Conservation (phyloP, 352 stramenopile species). For the Globisporangium mamillatum region DNA sequence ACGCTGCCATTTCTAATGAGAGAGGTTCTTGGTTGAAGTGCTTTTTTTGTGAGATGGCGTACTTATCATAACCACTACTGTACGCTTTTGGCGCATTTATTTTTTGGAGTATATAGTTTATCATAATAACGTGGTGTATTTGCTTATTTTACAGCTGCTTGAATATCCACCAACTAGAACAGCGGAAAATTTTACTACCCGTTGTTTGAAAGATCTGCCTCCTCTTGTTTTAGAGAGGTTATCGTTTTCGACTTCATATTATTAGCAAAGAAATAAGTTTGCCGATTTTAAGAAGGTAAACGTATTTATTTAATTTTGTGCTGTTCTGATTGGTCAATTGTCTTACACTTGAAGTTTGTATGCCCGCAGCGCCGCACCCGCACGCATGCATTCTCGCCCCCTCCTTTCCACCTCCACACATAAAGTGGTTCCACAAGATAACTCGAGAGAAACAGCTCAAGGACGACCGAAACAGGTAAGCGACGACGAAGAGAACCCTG, state of each 20-base stretch:
- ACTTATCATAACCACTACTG: too few relatives aligned
- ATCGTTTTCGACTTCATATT: not conserved
- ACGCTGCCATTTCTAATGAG: too few relatives aligned
- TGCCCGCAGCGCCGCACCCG: not conserved
- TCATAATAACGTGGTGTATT: not conserved
- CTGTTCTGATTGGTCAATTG: conserved; percentile 10
- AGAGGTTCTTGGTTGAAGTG: too few relatives aligned
- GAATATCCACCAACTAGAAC: not conserved
- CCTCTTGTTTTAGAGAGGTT: not conserved
- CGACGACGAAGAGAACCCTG: not conserved
- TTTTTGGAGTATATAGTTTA: not conserved
- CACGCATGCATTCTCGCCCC: conserved; percentile 4
- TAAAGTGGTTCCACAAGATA: conserved; percentile 3
- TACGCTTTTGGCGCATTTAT: not conserved
- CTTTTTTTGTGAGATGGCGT: too few relatives aligned
- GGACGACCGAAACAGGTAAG: conserved; percentile 16
- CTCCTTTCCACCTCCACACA: conserved; percentile 11
- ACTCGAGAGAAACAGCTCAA: conserved; percentile 16
- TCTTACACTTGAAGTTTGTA: conserved; percentile 12
- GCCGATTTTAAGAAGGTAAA: not conserved
- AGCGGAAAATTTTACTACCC: not conserved
- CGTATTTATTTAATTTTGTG: conserved; percentile 4
- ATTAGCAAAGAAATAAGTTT: not conserved
- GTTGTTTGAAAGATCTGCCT: not conserved
- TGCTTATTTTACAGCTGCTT: not conserved